Evolutionary conservation across 805 yeast genomes (phyloP), one percentile per base, ranked within the genome.

Genomic region (Yarrowia alimentaria): DNA sequence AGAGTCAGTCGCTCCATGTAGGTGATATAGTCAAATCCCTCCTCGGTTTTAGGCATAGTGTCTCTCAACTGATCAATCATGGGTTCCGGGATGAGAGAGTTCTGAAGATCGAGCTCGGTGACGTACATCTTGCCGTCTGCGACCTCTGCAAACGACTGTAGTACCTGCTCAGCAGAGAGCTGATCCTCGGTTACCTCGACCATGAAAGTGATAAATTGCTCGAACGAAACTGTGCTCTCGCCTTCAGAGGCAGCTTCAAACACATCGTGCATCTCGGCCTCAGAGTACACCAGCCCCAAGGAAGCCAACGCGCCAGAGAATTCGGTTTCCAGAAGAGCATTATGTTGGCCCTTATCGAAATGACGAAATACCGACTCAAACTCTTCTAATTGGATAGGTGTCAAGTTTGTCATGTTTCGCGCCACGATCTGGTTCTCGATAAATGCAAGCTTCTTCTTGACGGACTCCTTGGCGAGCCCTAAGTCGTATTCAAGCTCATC

Each of bases 351-450:
- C 24, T 59, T 62, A 54, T 67, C 71, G 53, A 70, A 70, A 53
- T 67, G 69, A 9, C 73, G 59, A 54, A 76, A 76, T 12, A 73
- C 68, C 4, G 70, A 58, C 54, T 72, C 75, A 56, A 71, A 71
- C 50, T 73, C 75, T 34, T 68, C 73, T 16, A 68, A 55, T 47
- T 69, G 72, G 19, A 61, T 60, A 1, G 70, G 67, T 6, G 71
- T 63, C 34, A 69, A 51, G 38, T 61, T 65, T 24, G 64, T 61
- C 61, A 64, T 58, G 42, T 57, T 55, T 8, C 67, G 58, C 3
- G 69, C 68, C 10, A 71, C 64, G 48, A 68, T 62, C 54, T 74
- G 76, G 42, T 61, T 60, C 51, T 74, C 75, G 16, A 74, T 63
- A 56, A 73, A 73, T 30, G 68, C 61, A 34, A 73, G 61, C 51